These are phyloP conservation scores for Amaranthus cruentus DNA, from an alignment of 148 eudicot species.

Conservation along the genomic window DNA sequence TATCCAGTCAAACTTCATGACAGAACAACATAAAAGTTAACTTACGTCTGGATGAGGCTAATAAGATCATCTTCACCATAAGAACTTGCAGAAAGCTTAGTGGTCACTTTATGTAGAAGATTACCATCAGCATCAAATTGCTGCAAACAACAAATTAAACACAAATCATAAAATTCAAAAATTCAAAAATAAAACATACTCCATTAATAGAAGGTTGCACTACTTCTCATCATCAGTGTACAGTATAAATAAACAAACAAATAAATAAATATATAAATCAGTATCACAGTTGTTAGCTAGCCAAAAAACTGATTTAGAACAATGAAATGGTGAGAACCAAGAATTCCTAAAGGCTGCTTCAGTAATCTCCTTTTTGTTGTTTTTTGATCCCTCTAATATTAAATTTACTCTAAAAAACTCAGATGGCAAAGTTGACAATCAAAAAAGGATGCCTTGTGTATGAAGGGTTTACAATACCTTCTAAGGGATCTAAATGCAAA, in stretches of 20 bases:
- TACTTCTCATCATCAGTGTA: too few relatives aligned
- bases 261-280: too few relatives aligned
- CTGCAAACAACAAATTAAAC: slow-evolving; percentile 34
- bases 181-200: too few relatives aligned
- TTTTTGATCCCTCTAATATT: background rate
- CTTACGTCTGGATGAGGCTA: slow-evolving; percentile 90
- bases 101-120: slow-evolving; percentile 58
- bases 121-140: slow-evolving; percentile 84
- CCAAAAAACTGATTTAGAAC: background rate
- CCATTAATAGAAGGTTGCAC: too few relatives aligned
- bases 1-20: background rate
- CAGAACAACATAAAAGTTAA: slow-evolving; percentile 7
- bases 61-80: slow-evolving; percentile 86
- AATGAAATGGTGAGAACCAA: background rate
- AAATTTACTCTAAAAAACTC: background rate
- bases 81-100: slow-evolving; percentile 65
- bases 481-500: background rate
- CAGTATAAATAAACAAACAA: too few relatives aligned
- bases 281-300: background rate
- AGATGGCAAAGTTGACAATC: background rate
- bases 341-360: too few relatives aligned
- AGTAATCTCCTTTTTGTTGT: background rate
- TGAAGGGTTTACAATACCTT: background rate
- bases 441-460: background rate
- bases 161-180: too few relatives aligned